These are phyloP conservation scores for Oryza longistaminata DNA, from an alignment of 176 grass and related monocot species.

Conservation along the genomic window DNA sequence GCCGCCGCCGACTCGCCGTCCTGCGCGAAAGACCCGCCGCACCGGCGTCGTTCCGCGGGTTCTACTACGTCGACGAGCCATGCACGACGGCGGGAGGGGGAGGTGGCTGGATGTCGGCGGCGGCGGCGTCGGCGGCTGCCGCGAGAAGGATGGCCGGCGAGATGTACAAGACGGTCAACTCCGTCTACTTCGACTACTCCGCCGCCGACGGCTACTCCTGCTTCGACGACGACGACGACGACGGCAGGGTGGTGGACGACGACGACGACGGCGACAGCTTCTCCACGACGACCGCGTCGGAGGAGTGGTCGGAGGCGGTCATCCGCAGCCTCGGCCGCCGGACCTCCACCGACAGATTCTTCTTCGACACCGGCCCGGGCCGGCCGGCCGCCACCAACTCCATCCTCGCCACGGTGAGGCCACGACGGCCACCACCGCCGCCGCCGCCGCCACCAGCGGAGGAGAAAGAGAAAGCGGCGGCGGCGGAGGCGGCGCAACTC, in stretches of 20 bases:
- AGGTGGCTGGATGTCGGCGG: background rate
- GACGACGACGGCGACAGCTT: slow-evolving; percentile 26
- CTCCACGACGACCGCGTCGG: slow-evolving; percentile 22
- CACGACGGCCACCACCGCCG: too few relatives aligned
- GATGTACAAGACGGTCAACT: slow-evolving; percentile 60
- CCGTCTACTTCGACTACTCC: slow-evolving; percentile 56
- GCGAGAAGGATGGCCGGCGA: too few relatives aligned
- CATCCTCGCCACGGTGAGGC: slow-evolving; percentile 19
- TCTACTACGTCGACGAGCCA: slow-evolving; percentile 3
- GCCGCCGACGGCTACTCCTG: slow-evolving; percentile 9
- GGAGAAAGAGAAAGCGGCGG: background rate
- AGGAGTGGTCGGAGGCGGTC: slow-evolving; percentile 51
- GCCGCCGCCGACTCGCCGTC: slow-evolving; percentile 35
- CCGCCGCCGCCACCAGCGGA: background rate
- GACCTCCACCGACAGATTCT: slow-evolving; percentile 51
- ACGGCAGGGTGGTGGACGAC: too few relatives aligned
- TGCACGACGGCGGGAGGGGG: background rate
- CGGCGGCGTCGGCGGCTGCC: too few relatives aligned
- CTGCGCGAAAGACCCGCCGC: background rate
- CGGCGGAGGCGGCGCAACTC: background rate
- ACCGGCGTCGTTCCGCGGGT: slow-evolving; percentile 57
- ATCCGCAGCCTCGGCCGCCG: slow-evolving; percentile 45
- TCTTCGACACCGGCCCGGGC: slow-evolving; percentile 46
- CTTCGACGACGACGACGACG: too few relatives aligned
- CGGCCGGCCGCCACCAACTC: slow-evolving; percentile 42